phyloP scores from a whole-genome alignment of 306 rosid species.

The Elaeagnus macrophylla region DNA sequence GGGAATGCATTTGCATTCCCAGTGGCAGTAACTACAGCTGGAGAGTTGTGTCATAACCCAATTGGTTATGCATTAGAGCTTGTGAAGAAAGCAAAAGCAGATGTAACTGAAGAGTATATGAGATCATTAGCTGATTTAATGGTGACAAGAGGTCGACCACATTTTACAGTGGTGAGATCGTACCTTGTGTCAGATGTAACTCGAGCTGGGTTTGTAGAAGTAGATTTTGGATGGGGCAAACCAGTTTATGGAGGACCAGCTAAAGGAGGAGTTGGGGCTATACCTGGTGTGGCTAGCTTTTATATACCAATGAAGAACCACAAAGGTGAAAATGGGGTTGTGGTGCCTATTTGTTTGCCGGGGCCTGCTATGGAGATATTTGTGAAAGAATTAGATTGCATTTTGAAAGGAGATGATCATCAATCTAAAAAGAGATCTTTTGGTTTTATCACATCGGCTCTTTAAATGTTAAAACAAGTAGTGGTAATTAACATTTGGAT shows the following conservation, averaged over 20 bases:
- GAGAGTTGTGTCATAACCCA: slow-evolving; percentile 29
- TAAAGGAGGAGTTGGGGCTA: slow-evolving; percentile 33
- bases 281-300: slow-evolving; percentile 40
- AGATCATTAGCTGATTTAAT: slow-evolving; percentile 43
- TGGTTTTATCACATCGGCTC: too few relatives aligned
- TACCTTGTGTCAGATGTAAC: slow-evolving; percentile 48
- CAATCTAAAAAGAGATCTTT: too few relatives aligned
- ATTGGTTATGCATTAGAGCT: slow-evolving; percentile 43
- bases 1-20: slow-evolving; percentile 48
- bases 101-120: slow-evolving; percentile 47
- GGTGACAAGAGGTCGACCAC: slow-evolving; percentile 34
- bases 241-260: slow-evolving; percentile 46
- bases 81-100: slow-evolving; percentile 36
- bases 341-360: slow-evolving; percentile 43
- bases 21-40: slow-evolving; percentile 31
- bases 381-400: slow-evolving; percentile 3
- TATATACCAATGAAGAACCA: slow-evolving; percentile 26
- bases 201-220: slow-evolving; percentile 33
- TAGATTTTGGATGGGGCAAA: slow-evolving; percentile 61
- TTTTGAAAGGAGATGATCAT: too few relatives aligned
- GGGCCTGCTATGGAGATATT: slow-evolving; percentile 43
- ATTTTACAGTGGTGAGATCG: slow-evolving; percentile 31
- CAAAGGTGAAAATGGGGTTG: slow-evolving; percentile 34
- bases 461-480: too few relatives aligned
- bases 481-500: too few relatives aligned